These are phyloP conservation scores for Polytolypa hystricis DNA, from an alignment of 2,329 filamentous ascomycete species.

Conservation along the genomic window DNA sequence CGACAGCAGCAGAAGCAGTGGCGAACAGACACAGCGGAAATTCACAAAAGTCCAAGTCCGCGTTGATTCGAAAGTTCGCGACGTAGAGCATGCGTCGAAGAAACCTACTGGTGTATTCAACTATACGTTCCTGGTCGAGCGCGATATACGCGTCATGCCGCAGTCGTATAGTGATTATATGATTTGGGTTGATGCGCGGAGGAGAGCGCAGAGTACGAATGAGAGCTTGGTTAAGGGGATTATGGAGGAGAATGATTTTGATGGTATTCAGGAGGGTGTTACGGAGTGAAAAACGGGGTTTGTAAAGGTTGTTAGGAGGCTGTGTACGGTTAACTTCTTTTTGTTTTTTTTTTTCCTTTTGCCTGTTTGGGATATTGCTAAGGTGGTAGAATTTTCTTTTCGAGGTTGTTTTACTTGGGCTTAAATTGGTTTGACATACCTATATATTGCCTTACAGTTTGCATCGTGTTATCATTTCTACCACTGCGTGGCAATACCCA, in stretches of 20 bases:
- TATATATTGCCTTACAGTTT: too few relatives aligned
- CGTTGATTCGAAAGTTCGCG: conserved; percentile 59
- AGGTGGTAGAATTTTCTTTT: too few relatives aligned
- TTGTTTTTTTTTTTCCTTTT: too few relatives aligned
- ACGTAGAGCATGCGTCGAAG: conserved; percentile 58
- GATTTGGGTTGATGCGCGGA: conserved; percentile 52
- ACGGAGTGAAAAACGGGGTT: conserved; percentile 21
- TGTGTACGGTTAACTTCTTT: too few relatives aligned
- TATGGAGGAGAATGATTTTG: conserved; percentile 24
- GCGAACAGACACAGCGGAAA: conserved; percentile 30
- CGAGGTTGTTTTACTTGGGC: too few relatives aligned
- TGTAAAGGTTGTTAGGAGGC: neutral
- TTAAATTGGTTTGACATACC: too few relatives aligned
- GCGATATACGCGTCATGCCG: conserved; percentile 55
- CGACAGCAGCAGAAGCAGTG: conserved; percentile 15
- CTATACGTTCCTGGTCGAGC: conserved; percentile 59
- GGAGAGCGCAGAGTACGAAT: conserved; percentile 43
- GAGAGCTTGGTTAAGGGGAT: conserved; percentile 25
- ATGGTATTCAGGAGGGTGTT: conserved; percentile 26
- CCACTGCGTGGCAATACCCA: too few relatives aligned
- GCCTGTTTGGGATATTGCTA: too few relatives aligned
- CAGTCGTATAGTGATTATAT: conserved; percentile 53
- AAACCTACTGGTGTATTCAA: conserved; percentile 65
- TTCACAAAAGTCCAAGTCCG: conserved; percentile 58
- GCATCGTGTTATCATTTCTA: too few relatives aligned